These are phyloP conservation scores for Yamadazyma triangularis DNA, from an alignment of 1,139 yeast species.

Conservation along the genomic window DNA sequence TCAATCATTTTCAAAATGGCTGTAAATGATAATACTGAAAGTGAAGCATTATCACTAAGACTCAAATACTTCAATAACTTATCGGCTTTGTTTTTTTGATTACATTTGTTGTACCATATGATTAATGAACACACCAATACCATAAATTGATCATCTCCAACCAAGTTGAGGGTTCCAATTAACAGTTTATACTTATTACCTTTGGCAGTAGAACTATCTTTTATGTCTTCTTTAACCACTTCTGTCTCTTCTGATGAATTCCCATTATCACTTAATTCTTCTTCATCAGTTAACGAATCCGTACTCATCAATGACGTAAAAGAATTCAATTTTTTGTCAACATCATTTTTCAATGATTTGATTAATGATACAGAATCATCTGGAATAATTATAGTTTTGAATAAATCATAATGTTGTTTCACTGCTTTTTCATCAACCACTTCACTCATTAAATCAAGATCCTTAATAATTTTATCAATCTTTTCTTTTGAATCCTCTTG, in stretches of 20 bases:
- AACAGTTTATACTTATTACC: conserved; percentile 9
- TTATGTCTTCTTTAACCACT: not conserved
- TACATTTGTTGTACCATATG: conserved; percentile 18
- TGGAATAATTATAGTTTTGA: conserved; percentile 25
- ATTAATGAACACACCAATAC: conserved; percentile 27
- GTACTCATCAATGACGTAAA: conserved; percentile 22
- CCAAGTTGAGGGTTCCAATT: conserved; percentile 28
- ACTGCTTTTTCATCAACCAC: conserved; percentile 13
- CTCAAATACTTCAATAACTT: conserved; percentile 25
- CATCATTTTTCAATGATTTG: conserved; percentile 14
- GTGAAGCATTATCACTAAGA: conserved; percentile 11
- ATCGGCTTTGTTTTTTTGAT: conserved; percentile 15
- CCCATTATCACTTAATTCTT: conserved; percentile 4
- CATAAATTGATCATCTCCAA: conserved; percentile 32
- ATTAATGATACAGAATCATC: conserved; percentile 19
- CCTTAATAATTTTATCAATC: conserved; percentile 19
- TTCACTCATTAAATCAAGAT: conserved; percentile 18
- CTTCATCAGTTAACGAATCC: conserved; percentile 24
- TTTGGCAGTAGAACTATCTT: not conserved
- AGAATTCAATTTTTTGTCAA: conserved; percentile 16
- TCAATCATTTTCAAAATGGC: conserved; percentile 24
- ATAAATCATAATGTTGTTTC: conserved; percentile 21
- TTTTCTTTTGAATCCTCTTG: conserved; percentile 9
- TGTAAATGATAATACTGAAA: conserved; percentile 31
- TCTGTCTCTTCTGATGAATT: conserved; percentile 1